phyloP scores from a whole-genome alignment of 768 basidiomycete species.

The Russula foetens region DNA sequence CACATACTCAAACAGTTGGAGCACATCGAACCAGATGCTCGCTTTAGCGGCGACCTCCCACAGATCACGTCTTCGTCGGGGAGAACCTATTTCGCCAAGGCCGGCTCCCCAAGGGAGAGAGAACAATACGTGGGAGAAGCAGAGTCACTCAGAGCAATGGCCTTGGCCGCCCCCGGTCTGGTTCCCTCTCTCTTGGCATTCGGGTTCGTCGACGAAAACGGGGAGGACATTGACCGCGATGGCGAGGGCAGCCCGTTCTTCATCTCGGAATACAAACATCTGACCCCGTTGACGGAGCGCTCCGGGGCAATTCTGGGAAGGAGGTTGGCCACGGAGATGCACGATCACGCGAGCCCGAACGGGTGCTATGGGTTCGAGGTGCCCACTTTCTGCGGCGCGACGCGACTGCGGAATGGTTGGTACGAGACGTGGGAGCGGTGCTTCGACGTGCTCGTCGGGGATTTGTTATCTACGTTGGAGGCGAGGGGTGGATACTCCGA shows the following conservation, averaged over 20 bases:
- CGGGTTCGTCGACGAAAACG: conserved; percentile 31
- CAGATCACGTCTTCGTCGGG: conserved; percentile 50
- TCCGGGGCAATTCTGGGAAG: conserved; percentile 46
- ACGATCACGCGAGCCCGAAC: conserved; percentile 41
- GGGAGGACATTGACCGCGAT: conserved; percentile 24
- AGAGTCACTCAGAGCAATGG: conserved; percentile 57
- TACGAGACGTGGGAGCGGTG: conserved; percentile 64
- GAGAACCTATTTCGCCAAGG: conserved; percentile 52
- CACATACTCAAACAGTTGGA: conserved; percentile 39
- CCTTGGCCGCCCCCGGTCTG: conserved; percentile 56
- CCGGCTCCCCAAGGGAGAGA: conserved; percentile 40
- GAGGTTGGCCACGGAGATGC: conserved; percentile 61
- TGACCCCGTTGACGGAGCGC: conserved; percentile 37
- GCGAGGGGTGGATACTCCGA: conserved; percentile 35
- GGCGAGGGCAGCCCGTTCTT: conserved; percentile 47
- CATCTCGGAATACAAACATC: conserved; percentile 65
- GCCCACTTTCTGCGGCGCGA: conserved; percentile 72
- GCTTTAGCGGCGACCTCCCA: conserved; percentile 40
- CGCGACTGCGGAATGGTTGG: conserved; percentile 66
- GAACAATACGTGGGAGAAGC: conserved; percentile 68
- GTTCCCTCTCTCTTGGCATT: conserved; percentile 49
- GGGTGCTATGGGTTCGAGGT: conserved; percentile 59
- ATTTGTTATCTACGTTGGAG: conserved; percentile 42
- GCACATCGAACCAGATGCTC: conserved; percentile 40
- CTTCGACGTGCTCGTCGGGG: conserved; percentile 51